Base-by-base conservation (phyloP, 1,139 yeast genomes). In the Schwanniomyces etchellsii region DNA sequence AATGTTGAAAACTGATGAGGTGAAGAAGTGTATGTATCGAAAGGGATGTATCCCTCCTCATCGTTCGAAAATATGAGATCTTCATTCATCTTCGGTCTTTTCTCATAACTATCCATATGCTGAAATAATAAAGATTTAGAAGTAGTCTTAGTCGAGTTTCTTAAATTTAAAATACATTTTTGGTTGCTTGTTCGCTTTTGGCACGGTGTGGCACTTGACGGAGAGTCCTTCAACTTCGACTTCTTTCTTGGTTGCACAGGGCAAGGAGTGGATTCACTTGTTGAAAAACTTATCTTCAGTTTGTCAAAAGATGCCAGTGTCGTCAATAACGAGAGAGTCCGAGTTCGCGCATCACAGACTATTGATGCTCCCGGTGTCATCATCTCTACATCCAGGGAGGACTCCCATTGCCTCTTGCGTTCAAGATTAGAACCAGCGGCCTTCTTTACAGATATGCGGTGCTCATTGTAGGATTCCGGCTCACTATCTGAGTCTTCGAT, bases 231-330 rank as follows among this genome's bases (percentile, higher is more conserved):
- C 21, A 52, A 54, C 35, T 51, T 52, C 24, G 56, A 38, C 32
- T 47, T 52, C 42, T 57, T 57, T 28, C 61, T 43, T 9, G 63
- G 61, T 18, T 53, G 55, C 5, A 42, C 37, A 5, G 64, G 64
- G 38, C 64, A 58, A 4, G 64, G 64, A 2, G 64, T 58, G 2
- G 62, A 52, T 36, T 58, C 64, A 21, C 55, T 50, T 21, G 43
- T 51, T 14, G 56, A 42, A 27, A 52, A 55, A 31, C 59, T 54
- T 14, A 54, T 28, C 30, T 55, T 55, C 27, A 48, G 37, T 17
- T 42, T 40, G n/a, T 20, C 28, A 14, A 14, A 20, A 23, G 30
- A 24, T 10, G 45, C 37, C 14, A 26, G 26, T 4, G 37, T 28
- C 13, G 35, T 31, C 20, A 34, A 36, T 18, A 21, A 17, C 11